Conservation (phyloP, 768 basidiomycete genomes). For the Calocera cornea region DNA sequence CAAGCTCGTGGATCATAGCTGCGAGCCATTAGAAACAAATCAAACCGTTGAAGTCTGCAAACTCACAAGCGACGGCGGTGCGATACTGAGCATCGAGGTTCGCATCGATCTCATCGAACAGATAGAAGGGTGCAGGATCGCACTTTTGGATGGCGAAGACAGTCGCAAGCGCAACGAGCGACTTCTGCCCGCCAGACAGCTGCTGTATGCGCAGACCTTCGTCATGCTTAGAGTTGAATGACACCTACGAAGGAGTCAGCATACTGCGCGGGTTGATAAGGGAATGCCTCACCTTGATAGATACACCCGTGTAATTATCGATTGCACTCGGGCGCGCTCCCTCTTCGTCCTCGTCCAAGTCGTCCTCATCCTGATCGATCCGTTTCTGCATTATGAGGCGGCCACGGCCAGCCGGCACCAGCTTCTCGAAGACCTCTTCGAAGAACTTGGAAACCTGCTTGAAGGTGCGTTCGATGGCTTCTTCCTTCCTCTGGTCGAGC, state of each 20-base stretch:
- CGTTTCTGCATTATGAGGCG: conserved; percentile 83
- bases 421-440: conserved; percentile 88
- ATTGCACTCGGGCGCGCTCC: conserved; percentile 62
- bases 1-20: conserved; percentile 90
- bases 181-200: conserved; percentile 93
- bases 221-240: conserved; percentile 96
- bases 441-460: conserved; percentile 97
- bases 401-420: conserved; percentile 89
- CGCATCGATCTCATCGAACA: conserved; percentile 99
- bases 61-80: conserved; percentile 84
- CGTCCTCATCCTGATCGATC: conserved; percentile 76
- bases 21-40: neutral
- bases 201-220: conserved; percentile 95
- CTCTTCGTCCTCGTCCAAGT: conserved; percentile 50
- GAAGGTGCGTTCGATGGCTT: conserved; percentile 96
- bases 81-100: conserved; percentile 96
- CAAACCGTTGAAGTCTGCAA: neutral
- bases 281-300: conserved; percentile 59
- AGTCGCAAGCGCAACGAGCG: conserved; percentile 90
- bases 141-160: conserved; percentile 99
- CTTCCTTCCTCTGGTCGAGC: conserved; percentile 92
- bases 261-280: neutral
- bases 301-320: conserved; percentile 92
- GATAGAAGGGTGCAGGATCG: conserved; percentile 96
- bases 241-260: conserved; percentile 43